These are phyloP conservation scores for Tylopilus cervinicoccineus DNA, from an alignment of 768 basidiomycete species.

Conservation along the genomic window DNA sequence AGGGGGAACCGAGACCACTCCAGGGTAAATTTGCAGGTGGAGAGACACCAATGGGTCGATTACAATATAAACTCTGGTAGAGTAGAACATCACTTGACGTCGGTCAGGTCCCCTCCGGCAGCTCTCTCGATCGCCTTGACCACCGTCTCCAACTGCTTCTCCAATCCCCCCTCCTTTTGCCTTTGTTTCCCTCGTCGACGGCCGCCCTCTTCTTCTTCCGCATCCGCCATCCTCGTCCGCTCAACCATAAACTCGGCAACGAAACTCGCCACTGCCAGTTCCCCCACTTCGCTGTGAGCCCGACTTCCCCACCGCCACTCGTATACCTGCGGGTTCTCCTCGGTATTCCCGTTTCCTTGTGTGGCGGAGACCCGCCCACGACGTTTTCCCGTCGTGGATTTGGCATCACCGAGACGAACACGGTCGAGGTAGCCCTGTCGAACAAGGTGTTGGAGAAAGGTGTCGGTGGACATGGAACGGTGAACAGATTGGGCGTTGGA, in stretches of 20 bases:
- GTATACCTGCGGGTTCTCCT: constrained; percentile 29
- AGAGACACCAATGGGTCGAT: too few species aligned
- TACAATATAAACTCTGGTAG: too few species aligned
- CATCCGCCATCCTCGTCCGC: constrained; percentile 10
- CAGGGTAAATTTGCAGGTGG: too few species aligned
- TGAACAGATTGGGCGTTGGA: constrained; percentile 49
- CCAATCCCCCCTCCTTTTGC: constrained; percentile 12
- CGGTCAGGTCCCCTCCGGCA: constrained; percentile 54
- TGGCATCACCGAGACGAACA: constrained; percentile 47
- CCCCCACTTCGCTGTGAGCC: constrained; percentile 79
- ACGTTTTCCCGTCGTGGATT: constrained; percentile 45
- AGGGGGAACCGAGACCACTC: too few species aligned
- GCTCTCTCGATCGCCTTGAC: constrained; percentile 24
- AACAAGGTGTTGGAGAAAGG: constrained; percentile 58
- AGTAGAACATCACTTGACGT: constrained; percentile 22
- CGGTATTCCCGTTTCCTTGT: constrained; percentile 24
- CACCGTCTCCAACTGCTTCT: constrained; percentile 30
- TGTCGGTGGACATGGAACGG: constrained; percentile 54
- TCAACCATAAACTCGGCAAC: constrained; percentile 72
- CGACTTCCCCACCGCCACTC: constrained; percentile 90
- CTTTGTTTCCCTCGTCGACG: constrained; percentile 18
- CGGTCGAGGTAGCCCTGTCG: constrained; percentile 81
- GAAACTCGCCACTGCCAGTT: constrained; percentile 68
- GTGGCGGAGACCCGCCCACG: constrained; percentile 49
- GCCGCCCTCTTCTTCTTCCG: constrained; percentile 16